Evolutionary conservation across 176 grass and related monocot genomes (phyloP).

Genomic region (Ensete ventricosum): DNA sequence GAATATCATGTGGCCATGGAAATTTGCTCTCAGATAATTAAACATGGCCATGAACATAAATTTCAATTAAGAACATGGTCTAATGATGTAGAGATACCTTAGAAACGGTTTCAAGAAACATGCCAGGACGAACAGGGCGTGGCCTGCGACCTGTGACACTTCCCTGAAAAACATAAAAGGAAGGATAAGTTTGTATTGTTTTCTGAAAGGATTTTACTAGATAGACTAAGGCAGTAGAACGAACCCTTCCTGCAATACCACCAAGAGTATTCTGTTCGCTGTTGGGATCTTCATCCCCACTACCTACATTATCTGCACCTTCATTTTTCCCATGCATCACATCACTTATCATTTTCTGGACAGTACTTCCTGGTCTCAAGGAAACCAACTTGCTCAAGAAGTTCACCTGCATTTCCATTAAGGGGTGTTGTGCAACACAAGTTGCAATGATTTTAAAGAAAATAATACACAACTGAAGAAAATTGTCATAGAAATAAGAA

Average conservation of each 20-base stretch:
- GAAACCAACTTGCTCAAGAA: conserved; percentile 83
- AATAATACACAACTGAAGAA: background rate
- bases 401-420: conserved; percentile 52
- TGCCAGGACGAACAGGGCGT: conserved; percentile 75
- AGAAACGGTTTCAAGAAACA: conserved; percentile 86
- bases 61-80: background rate
- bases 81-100: conserved; percentile 38
- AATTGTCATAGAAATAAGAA: no score
- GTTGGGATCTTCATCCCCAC: conserved; percentile 19
- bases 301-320: conserved; percentile 49
- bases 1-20: background rate
- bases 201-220: background rate
- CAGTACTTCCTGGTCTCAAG: conserved; percentile 63
- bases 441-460: conserved; percentile 1
- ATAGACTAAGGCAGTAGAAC: conserved; percentile 14
- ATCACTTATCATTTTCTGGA: conserved; percentile 58
- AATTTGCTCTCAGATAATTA: background rate
- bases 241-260: conserved; percentile 69
- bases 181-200: background rate
- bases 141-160: conserved; percentile 53
- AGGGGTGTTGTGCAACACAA: background rate
- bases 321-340: conserved; percentile 82
- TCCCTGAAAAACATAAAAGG: conserved; percentile 25
- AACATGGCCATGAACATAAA: background rate
- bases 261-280: conserved; percentile 23